These are phyloP conservation scores for Escovopsis sp. DNA, from an alignment of 2,329 filamentous ascomycete species.

Conservation along the genomic window DNA sequence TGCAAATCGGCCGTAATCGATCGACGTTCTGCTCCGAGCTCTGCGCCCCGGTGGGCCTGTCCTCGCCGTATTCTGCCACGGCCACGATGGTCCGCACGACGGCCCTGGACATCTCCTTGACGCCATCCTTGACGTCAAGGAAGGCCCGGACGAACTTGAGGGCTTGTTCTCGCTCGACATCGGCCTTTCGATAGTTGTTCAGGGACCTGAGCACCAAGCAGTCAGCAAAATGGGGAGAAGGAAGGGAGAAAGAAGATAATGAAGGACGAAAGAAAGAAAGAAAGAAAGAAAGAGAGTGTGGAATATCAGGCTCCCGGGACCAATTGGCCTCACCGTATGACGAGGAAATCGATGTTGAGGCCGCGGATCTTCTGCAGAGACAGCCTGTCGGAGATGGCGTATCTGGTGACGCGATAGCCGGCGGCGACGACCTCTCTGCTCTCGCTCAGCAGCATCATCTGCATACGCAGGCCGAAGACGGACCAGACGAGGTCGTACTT, in stretches of 20 bases:
- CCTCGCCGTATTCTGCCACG: constrained; percentile 77
- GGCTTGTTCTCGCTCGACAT: constrained; percentile 90
- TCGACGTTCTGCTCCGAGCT: constrained; percentile 60
- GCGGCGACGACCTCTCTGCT: constrained; percentile 91
- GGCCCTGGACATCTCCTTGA: constrained; percentile 71
- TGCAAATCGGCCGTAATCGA: constrained; percentile 74
- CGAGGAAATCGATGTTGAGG: constrained; percentile 82
- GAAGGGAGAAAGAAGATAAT: too few relatives aligned
- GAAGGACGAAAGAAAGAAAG: too few relatives aligned
- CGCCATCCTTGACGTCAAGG: constrained; percentile 85
- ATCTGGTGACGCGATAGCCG: constrained; percentile 83
- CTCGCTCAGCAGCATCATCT: constrained; percentile 90
- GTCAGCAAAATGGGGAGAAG: background rate
- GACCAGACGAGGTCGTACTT: constrained; percentile 97
- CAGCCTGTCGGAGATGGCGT: constrained; percentile 81
- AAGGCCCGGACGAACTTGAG: constrained; percentile 93
- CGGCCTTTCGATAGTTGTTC: constrained; percentile 92
- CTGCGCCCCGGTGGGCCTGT: constrained; percentile 65
- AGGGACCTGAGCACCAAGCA: constrained; percentile 42
- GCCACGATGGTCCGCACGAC: constrained; percentile 83
- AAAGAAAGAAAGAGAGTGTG: background rate
- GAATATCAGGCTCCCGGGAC: too few relatives aligned
- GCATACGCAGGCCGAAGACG: constrained; percentile 83
- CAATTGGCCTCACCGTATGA: constrained; percentile 38
- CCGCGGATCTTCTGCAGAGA: constrained; percentile 79